Evolutionary conservation across 2,329 filamentous ascomycete genomes (phyloP), one percentile per base, ranked within the genome.

Genomic region (Colletotrichum viniferum): DNA sequence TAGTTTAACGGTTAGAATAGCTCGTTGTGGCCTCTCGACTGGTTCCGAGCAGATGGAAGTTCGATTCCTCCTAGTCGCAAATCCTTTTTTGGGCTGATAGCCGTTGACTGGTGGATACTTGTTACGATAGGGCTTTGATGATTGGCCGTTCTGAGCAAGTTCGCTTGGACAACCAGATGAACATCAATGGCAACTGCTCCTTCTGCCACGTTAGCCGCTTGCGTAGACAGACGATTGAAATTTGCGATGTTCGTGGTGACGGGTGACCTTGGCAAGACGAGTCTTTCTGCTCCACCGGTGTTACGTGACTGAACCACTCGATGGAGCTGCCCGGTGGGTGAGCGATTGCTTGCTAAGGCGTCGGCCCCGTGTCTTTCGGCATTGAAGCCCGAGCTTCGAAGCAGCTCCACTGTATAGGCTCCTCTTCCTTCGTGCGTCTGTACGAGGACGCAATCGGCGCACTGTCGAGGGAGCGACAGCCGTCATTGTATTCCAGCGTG

Each of bases 331-430:
- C 28, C 28, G 21, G 12, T 28, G 66, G 16, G 48, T 32, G n/a
- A 52, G 18, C 26, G 30, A 58, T 60, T n/a, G 28, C 28, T 56
- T 73, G 60, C 55, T 36, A 24, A 32, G 67, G n/a, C 36, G 26
- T 73, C 38, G 56, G 38, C 24, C 32, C 69, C 68, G 24, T 63
- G 10, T 43, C 43, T 21, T 73, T 73, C 73, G 73, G 73, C 73
- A 34, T 73, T 73, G 13, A n/a, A 67, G 56, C 63, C 73, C 73
- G 63, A 75, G 36, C 7, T 28, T 68, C 18, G 26, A 67, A 26
- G 56, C 21, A 30, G 73, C 73, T 60, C 69, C 73, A 73, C 73
- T 73, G 28, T 68, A 76, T 76, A 76, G 63, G 34, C 69, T 76
- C 69, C 67, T 72, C 43, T 60, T 56, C 58, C 56, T 52, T 68